These are phyloP conservation scores for Hypoxylon sp. DNA, from an alignment of 2,329 filamentous ascomycete genomes.

Conservation along the genomic window DNA sequence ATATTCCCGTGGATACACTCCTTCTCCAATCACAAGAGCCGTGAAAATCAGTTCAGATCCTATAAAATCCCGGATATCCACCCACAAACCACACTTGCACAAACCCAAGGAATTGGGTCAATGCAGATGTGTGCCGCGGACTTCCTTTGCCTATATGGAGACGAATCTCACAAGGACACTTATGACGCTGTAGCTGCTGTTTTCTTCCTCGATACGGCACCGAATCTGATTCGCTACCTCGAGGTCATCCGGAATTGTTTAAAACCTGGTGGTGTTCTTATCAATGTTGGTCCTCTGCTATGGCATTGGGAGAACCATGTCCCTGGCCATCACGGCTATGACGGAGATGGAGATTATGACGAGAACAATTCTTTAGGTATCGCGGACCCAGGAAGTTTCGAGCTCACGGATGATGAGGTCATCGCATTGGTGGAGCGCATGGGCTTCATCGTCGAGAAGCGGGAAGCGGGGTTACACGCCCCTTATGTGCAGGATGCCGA, in stretches of 20 bases:
- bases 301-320: slow-evolving; percentile 94
- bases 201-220: slow-evolving; percentile 98
- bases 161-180: slow-evolving; percentile 69
- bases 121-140: slow-evolving; percentile 97
- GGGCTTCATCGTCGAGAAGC: slow-evolving; percentile 81
- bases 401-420: slow-evolving; percentile 92
- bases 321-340: slow-evolving; percentile 69
- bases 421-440: slow-evolving; percentile 78
- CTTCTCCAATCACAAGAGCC: slow-evolving; percentile 86
- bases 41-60: slow-evolving; percentile 80
- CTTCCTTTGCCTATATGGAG: slow-evolving; percentile 87
- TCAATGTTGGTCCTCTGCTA: slow-evolving; percentile 91
- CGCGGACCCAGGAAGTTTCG: slow-evolving; percentile 89
- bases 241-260: slow-evolving; percentile 86
- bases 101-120: slow-evolving; percentile 63
- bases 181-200: slow-evolving; percentile 91
- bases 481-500: slow-evolving; percentile 89
- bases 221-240: slow-evolving; percentile 91
- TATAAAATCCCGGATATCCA: slow-evolving; percentile 87
- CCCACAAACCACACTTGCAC: slow-evolving; percentile 70
- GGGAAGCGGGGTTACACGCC: slow-evolving; percentile 72
- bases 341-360: slow-evolving; percentile 67
- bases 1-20: slow-evolving; percentile 89
- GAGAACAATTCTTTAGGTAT: slow-evolving; percentile 74
- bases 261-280: slow-evolving; percentile 81